Evolutionary conservation across 2,329 filamentous ascomycete genomes (phyloP).

Genomic region (Cordyceps fumosorosea): DNA sequence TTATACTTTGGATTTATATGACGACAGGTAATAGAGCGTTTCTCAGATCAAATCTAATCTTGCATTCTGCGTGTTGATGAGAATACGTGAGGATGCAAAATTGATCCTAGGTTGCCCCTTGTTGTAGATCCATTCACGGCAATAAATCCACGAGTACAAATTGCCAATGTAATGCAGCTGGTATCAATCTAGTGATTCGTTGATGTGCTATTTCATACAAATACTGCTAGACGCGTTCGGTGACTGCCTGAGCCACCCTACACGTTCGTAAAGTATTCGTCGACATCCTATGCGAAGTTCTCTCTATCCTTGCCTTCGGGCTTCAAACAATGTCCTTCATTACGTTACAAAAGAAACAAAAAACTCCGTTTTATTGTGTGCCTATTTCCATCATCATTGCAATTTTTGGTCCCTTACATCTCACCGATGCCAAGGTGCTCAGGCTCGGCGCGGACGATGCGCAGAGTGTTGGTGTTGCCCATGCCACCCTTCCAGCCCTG

Average conservation of each 20-base stretch:
- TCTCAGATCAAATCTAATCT: too few relatives aligned
- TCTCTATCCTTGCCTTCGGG: neutral
- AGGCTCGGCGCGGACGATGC: conserved; percentile 55
- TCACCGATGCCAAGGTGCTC: conserved; percentile 52
- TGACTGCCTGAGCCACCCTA: neutral
- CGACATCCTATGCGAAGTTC: neutral
- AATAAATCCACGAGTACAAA: neutral
- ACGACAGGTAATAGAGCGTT: too few relatives aligned
- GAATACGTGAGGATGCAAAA: too few relatives aligned
- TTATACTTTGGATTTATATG: too few relatives aligned
- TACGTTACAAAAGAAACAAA: conserved; percentile 10
- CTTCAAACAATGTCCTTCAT: neutral
- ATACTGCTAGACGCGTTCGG: neutral
- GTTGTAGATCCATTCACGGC: too few relatives aligned
- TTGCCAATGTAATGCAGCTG: neutral
- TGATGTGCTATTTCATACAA: conserved; percentile 6
- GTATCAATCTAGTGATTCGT: conserved; percentile 1
- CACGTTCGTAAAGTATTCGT: neutral
- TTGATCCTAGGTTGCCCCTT: too few relatives aligned
- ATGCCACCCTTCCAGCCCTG: conserved; percentile 89
- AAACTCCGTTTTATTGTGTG: neutral
- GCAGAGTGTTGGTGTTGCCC: conserved; percentile 82
- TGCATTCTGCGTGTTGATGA: too few relatives aligned
- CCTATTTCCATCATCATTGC: neutral
- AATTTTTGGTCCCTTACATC: conserved; percentile 15